A percentile compares a stretch with the other conserved stretches of the same genome.
Conservation (phyloP, 768 basidiomycete species). For the Sporobolomyces roseus region DNA sequence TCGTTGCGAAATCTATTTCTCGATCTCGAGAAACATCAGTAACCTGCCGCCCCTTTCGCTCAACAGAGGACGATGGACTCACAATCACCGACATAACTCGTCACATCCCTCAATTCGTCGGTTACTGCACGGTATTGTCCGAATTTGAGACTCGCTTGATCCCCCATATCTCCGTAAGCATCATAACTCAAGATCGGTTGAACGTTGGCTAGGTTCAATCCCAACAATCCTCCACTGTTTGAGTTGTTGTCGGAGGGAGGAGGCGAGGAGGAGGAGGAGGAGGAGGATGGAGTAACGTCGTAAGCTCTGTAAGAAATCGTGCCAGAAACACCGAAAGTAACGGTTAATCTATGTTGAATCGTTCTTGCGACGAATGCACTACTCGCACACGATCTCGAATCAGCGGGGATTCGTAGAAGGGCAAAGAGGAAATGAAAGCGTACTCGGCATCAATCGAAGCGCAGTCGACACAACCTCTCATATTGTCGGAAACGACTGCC, state of each 20-base stretch:
- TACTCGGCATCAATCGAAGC: constrained; percentile 2
- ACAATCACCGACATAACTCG: constrained; percentile 19
- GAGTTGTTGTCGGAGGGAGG: not conserved
- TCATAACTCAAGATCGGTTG: constrained; percentile 9
- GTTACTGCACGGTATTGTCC: constrained; percentile 13
- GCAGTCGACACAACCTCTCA: constrained; percentile 15
- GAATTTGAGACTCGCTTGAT: constrained; percentile 16
- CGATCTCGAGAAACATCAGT: too few species aligned
- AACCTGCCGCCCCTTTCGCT: not conserved
- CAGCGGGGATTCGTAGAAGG: not conserved
- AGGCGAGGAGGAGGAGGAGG: not conserved
- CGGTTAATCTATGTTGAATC: constrained; percentile 6
- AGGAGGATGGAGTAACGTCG: constrained; percentile 12
- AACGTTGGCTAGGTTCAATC: not conserved
- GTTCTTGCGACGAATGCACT: constrained; percentile 5
- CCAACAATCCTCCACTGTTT: not conserved
- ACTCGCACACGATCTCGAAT: too few species aligned
- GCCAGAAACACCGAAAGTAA: constrained; percentile 15
- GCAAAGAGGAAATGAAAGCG: not conserved
- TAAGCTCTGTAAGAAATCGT: constrained; percentile 5
- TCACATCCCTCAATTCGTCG: not conserved
- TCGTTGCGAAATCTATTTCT: not conserved
- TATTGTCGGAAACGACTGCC: constrained; percentile 4
- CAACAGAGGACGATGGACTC: not conserved
- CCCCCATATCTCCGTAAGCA: constrained; percentile 22